Evolutionary conservation across 139 green algal genomes (phyloP), one percentile per base, ranked within the genome.

Genomic region (Picochlorum sp.): DNA sequence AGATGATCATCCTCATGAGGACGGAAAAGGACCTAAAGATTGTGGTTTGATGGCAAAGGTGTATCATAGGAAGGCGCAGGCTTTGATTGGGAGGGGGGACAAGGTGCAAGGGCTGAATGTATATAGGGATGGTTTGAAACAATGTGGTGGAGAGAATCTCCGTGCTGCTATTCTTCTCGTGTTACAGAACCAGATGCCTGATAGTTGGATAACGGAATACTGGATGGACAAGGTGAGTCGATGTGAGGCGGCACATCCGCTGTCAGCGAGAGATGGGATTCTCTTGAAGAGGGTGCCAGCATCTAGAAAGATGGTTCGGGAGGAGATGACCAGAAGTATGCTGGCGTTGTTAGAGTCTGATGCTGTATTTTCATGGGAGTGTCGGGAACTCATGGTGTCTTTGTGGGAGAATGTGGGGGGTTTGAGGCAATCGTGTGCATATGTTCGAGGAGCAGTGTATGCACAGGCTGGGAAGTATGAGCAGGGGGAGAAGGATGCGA

Each of bases 181-280:
- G 5, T 28, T 63, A 20, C 34, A 41, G 47, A 67, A 74, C n/a
- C 5, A 63, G 18, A 45, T 73, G 45, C 59, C 64, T 16, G 16
- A 51, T 23, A 18, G 15, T 23, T 78, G 71, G 71, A 51, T 74
- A 21, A 67, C 71, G 13, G 31, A 41, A 28, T 73, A 69, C 58
- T 78, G 72, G 72, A 51, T 34, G 16, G 11, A 34, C 13, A 20
- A 47, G 2, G 34, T 78, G 8, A 45, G 58, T 24, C 45, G 52
- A 10, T 73, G 62, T 13, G 60, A 80, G 47, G 28, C 14, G 4
- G 72, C 72, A 45, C 56, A 63, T 49, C 62, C 47, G 16, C 57
- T 82, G 6, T 80, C 71, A 37, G 44, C 16, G 2, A 57, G 75
- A 2, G 75, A 82, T n/a, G 75, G 75, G 23, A 65, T 49, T 34